Percentiles rank a stretch among this genome's conserved stretches.
phyloP scores from a whole-genome alignment of 441 rosid genomes.

The Rhodomyrtus psidioides region DNA sequence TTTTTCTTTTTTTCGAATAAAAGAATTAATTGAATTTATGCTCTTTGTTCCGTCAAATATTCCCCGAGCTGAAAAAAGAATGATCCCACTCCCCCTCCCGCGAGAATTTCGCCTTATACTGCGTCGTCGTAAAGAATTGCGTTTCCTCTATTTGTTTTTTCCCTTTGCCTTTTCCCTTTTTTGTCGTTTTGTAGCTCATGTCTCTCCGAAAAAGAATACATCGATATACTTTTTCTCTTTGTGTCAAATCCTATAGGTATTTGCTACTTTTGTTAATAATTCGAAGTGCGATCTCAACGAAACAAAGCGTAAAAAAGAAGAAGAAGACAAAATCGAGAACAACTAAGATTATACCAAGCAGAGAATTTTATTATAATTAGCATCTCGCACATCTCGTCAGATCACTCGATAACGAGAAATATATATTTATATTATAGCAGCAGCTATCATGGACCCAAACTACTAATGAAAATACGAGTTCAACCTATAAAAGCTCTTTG shows the following conservation, averaged over 20 bases:
- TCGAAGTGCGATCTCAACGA: too few relatives aligned
- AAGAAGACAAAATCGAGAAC: too few relatives aligned
- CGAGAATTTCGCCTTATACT: constrained; percentile 68
- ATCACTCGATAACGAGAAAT: too few relatives aligned
- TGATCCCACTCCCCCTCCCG: constrained; percentile 35
- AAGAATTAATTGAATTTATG: neutral
- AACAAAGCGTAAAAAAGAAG: too few relatives aligned
- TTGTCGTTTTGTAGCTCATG: neutral
- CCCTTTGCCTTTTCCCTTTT: neutral
- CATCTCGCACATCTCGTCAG: too few relatives aligned
- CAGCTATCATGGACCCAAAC: too few relatives aligned
- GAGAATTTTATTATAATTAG: too few relatives aligned
- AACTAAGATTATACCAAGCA: too few relatives aligned
- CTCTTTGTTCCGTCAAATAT: neutral
- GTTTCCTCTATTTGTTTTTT: neutral
- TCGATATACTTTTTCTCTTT: neutral
- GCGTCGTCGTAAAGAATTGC: constrained; percentile 26
- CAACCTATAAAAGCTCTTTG: too few relatives aligned
- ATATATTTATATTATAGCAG: too few relatives aligned
- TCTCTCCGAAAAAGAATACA: neutral
- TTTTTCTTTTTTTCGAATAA: neutral
- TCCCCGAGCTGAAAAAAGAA: constrained; percentile 5
- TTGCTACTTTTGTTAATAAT: neutral
- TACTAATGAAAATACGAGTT: too few relatives aligned
- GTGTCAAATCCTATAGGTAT: neutral